Conservation (phyloP, 2,329 filamentous ascomycete species). For the Aspergillus calidoustus region DNA sequence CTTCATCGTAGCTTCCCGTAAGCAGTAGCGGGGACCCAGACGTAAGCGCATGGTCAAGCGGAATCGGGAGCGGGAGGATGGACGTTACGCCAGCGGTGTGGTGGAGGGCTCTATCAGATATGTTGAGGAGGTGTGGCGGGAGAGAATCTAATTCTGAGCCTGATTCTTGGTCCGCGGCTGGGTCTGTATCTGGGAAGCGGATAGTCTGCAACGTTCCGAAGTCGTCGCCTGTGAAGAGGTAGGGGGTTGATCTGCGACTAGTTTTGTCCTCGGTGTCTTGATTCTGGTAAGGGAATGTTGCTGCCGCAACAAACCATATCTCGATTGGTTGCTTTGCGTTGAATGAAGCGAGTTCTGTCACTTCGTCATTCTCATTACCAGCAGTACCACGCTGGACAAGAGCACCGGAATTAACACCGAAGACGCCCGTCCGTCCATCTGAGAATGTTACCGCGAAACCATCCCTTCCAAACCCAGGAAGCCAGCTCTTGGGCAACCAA, state of each 20-base stretch:
- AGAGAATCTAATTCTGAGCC: constrained; percentile 15
- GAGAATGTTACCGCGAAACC: constrained; percentile 74
- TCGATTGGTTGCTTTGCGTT: constrained; percentile 41
- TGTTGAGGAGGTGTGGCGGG: constrained; percentile 26
- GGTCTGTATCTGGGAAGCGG: constrained; percentile 25
- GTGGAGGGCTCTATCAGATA: constrained; percentile 56
- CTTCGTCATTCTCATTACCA: not conserved
- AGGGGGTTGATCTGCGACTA: constrained; percentile 22
- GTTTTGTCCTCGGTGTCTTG: not conserved
- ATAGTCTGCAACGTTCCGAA: constrained; percentile 42
- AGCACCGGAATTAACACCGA: constrained; percentile 33
- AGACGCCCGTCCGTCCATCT: constrained; percentile 64
- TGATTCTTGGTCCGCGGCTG: constrained; percentile 20
- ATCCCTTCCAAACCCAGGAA: constrained; percentile 30
- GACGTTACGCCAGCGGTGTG: constrained; percentile 87
- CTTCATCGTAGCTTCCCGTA: constrained; percentile 92
- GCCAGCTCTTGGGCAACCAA: constrained; percentile 65
- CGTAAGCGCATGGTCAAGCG: constrained; percentile 20
- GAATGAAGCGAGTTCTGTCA: constrained; percentile 33
- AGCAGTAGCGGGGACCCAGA: constrained; percentile 65
- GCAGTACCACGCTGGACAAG: not conserved
- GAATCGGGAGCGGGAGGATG: constrained; percentile 70
- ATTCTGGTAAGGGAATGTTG: constrained; percentile 20
- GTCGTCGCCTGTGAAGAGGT: constrained; percentile 46
- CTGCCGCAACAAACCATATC: constrained; percentile 46